phyloP scores from a whole-genome alignment of 495 filamentous ascomycete species.

The Aspergillus hancockii region DNA sequence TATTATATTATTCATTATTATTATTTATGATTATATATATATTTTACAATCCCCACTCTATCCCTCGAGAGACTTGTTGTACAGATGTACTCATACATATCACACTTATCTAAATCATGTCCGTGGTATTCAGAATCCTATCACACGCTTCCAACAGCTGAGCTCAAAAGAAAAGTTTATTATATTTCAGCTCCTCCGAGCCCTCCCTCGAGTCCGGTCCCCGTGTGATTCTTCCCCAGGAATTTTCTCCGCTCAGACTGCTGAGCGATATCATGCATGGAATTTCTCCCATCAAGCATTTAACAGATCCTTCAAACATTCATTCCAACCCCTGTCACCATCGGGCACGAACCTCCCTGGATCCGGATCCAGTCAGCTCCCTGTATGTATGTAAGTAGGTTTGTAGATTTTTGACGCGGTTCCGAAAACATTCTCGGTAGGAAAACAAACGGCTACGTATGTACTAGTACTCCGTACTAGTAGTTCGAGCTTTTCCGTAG shows the following conservation, averaged over 20 bases:
- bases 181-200: background rate
- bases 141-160: background rate
- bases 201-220: background rate
- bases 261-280: background rate
- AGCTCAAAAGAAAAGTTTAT: background rate
- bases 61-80: background rate
- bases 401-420: background rate
- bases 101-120: background rate
- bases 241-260: background rate
- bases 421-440: slow-evolving; percentile 11
- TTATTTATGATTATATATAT: background rate
- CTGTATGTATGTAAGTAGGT: slow-evolving; percentile 1
- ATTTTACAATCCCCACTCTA: background rate
- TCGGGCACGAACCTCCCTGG: slow-evolving; percentile 20
- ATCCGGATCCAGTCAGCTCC: slow-evolving; percentile 15
- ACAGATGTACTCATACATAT: background rate
- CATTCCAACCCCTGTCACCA: slow-evolving; percentile 17
- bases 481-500: slow-evolving; percentile 14
- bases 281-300: background rate
- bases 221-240: background rate
- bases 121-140: background rate
- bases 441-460: slow-evolving; percentile 15
- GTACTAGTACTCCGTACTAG: slow-evolving; percentile 11
- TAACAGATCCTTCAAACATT: slow-evolving; percentile 6
- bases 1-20: background rate